phyloP scores from a whole-genome alignment of 768 basidiomycete genomes.

The Kwoniella pini region DNA sequence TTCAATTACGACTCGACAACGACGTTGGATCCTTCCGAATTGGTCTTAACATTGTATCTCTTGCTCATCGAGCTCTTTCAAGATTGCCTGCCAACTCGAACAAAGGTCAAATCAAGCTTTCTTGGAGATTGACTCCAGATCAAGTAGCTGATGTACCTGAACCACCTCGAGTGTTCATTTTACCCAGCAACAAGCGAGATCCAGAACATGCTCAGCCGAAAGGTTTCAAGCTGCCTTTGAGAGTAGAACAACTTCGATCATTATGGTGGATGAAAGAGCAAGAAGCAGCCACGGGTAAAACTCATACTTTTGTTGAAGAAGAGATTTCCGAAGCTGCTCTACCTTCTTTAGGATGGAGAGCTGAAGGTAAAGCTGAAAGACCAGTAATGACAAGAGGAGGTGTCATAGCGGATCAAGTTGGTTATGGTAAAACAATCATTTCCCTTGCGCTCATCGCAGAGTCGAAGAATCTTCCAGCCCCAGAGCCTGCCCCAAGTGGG shows the following conservation, averaged over 20 bases:
- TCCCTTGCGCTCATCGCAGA: conserved; percentile 84
- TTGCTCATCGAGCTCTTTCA: conserved; percentile 81
- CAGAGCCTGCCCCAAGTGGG: conserved; percentile 38
- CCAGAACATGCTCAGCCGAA: conserved; percentile 72
- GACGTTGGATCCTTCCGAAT: conserved; percentile 73
- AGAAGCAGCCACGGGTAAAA: conserved; percentile 63
- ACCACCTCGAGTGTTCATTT: conserved; percentile 66
- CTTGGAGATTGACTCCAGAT: conserved; percentile 68
- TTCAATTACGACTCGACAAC: conserved; percentile 65
- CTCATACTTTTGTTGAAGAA: conserved; percentile 78
- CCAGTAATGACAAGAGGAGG: conserved; percentile 77
- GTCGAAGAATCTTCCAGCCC: conserved; percentile 54
- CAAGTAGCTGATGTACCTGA: conserved; percentile 41
- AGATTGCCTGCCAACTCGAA: conserved; percentile 67
- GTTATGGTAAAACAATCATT: conserved; percentile 96
- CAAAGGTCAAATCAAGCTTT: conserved; percentile 60
- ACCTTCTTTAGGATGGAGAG: conserved; percentile 85
- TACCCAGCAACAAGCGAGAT: conserved; percentile 72
- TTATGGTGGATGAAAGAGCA: conserved; percentile 88
- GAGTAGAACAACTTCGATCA: conserved; percentile 85
- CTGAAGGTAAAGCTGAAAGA: conserved; percentile 84
- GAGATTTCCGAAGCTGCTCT: conserved; percentile 89
- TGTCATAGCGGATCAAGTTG: conserved; percentile 92
- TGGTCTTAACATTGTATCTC: conserved; percentile 81
- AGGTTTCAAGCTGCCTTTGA: conserved; percentile 70